Conservation (phyloP, 2,329 filamentous ascomycete species). For the Talaromyces sp. region DNA sequence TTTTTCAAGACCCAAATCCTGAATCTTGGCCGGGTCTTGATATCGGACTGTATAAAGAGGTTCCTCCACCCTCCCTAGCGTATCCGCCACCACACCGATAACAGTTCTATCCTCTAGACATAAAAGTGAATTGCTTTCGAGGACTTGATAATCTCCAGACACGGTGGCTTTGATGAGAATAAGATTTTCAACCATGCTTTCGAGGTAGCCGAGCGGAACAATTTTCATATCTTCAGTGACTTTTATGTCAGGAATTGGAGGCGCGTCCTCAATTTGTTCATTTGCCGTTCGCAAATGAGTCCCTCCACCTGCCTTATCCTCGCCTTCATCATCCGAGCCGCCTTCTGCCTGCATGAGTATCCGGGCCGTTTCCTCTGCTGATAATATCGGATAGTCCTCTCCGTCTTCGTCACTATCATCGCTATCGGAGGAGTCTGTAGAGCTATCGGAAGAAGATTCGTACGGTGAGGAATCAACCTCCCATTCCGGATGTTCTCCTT, state of each 20-base stretch:
- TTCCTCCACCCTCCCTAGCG: slow-evolving; percentile 78
- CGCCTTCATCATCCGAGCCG: slow-evolving; percentile 73
- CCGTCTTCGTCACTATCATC: slow-evolving; percentile 42
- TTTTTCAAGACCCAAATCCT: slow-evolving; percentile 62
- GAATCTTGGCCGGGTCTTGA: slow-evolving; percentile 64
- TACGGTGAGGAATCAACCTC: slow-evolving; percentile 76
- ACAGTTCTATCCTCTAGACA: slow-evolving; percentile 73
- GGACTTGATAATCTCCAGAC: slow-evolving; percentile 76
- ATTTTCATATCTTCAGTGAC: slow-evolving; percentile 76
- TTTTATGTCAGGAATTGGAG: slow-evolving; percentile 73
- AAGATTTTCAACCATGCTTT: slow-evolving; percentile 74
- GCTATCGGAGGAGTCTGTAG: slow-evolving; percentile 63
- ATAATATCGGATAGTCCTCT: slow-evolving; percentile 67
- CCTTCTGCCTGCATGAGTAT: slow-evolving; percentile 81
- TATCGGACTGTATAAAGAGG: slow-evolving; percentile 84
- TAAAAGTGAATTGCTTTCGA: slow-evolving; percentile 79
- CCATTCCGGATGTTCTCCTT: slow-evolving; percentile 69
- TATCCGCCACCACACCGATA: slow-evolving; percentile 79
- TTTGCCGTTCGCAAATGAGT: slow-evolving; percentile 74
- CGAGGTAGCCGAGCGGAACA: slow-evolving; percentile 69
- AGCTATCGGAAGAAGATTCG: slow-evolving; percentile 61
- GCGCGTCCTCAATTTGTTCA: slow-evolving; percentile 62
- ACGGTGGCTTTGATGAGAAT: slow-evolving; percentile 74
- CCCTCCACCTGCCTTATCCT: slow-evolving; percentile 47
- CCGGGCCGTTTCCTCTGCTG: slow-evolving; percentile 76